A percentile compares a stretch with the other conserved stretches of the same genome.
Conservation (phyloP, 768 basidiomycete genomes). For the Leccinum rimulosum region DNA sequence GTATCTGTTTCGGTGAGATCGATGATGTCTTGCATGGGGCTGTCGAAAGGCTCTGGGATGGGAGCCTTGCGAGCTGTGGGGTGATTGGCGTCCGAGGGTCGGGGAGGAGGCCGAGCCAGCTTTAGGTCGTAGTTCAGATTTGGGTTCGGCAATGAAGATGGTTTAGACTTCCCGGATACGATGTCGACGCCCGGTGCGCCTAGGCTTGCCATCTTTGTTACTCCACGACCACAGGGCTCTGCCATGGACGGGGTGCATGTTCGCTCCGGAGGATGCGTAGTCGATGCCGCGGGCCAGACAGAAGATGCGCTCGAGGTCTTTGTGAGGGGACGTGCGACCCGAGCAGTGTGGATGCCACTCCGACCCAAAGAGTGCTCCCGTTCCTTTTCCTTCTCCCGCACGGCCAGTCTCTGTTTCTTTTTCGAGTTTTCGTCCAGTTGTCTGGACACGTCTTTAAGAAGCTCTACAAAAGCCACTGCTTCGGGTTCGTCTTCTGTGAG, state of each 20-base stretch:
- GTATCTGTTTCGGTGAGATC: constrained; percentile 24
- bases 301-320: constrained; percentile 19
- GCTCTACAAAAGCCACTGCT: constrained; percentile 20
- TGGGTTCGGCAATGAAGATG: constrained; percentile 10
- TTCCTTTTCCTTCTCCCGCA: constrained; percentile 11
- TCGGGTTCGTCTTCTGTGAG: constrained; percentile 23
- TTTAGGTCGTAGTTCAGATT: constrained; percentile 12
- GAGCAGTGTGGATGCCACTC: not conserved
- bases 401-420: constrained; percentile 24
- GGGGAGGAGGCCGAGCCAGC: constrained; percentile 1
- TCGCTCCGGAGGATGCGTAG: not conserved
- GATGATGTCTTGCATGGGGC: constrained; percentile 15
- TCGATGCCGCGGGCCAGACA: not conserved
- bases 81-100: not conserved
- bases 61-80: not conserved
- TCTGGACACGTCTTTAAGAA: constrained; percentile 23
- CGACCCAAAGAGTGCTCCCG: constrained; percentile 2
- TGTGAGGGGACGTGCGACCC: constrained; percentile 7
- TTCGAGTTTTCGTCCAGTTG: constrained; percentile 26
- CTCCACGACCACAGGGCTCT: constrained; percentile 1
- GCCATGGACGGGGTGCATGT: not conserved
- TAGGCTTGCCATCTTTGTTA: constrained; percentile 9
- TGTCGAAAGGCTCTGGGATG: constrained; percentile 1
- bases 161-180: constrained; percentile 14
- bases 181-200: not conserved